Percentiles rank a stretch among this genome's conserved stretches.
Conservation (phyloP, 2,329 filamentous ascomycete genomes). For the Phoma sp. region DNA sequence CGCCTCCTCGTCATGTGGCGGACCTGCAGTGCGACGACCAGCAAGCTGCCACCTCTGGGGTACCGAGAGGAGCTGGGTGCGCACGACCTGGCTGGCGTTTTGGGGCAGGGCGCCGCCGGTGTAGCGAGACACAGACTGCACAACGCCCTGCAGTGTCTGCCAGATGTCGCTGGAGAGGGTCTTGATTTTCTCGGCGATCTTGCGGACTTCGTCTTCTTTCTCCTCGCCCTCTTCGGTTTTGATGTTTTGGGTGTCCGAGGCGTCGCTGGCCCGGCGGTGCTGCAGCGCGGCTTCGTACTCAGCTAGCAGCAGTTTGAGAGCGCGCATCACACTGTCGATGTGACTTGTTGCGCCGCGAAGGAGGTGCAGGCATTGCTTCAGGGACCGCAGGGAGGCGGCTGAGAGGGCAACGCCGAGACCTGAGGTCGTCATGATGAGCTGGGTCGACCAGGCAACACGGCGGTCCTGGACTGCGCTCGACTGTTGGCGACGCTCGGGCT, state of each 20-base stretch:
- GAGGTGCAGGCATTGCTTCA: conserved; percentile 84
- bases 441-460: conserved; percentile 72
- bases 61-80: conserved; percentile 80
- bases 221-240: conserved; percentile 27
- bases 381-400: conserved; percentile 79
- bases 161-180: conserved; percentile 60
- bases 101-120: conserved; percentile 90
- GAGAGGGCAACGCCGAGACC: conserved; percentile 91
- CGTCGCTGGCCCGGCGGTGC: conserved; percentile 31
- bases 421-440: conserved; percentile 87
- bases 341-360: conserved; percentile 82
- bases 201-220: conserved; percentile 54
- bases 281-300: conserved; percentile 71
- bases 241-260: conserved; percentile 17
- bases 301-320: conserved; percentile 76
- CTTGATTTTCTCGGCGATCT: conserved; percentile 78
- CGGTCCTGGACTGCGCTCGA: conserved; percentile 39
- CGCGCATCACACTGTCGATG: conserved; percentile 75
- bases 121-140: conserved; percentile 85
- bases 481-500: conserved; percentile 19
- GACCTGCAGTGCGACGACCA: conserved; percentile 51
- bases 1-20: conserved; percentile 16
- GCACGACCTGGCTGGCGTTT: conserved; percentile 83
- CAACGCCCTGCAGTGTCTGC: conserved; percentile 72
- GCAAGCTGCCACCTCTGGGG: conserved; percentile 83